phyloP scores from a whole-genome alignment of 2,329 filamentous ascomycete genomes.

The Cladobotryum protrusum region DNA sequence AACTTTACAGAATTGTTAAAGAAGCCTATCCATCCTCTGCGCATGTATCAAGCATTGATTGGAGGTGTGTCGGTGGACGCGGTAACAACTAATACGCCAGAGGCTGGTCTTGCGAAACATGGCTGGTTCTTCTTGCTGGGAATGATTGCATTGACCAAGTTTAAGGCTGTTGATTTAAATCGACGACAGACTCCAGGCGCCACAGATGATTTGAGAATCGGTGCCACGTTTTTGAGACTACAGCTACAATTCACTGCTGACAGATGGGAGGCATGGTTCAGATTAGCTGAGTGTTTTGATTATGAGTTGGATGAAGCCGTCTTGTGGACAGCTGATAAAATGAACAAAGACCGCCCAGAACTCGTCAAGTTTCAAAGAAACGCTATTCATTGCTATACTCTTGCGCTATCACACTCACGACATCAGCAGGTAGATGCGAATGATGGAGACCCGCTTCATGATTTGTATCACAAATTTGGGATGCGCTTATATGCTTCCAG shows the following conservation, averaged over 20 bases:
- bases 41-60: constrained; percentile 72
- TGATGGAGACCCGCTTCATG: constrained; percentile 49
- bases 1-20: constrained; percentile 77
- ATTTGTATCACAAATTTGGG: constrained; percentile 54
- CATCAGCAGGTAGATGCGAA: constrained; percentile 36
- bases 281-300: constrained; percentile 80
- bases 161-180: constrained; percentile 61
- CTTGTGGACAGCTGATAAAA: constrained; percentile 83
- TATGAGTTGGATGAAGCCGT: constrained; percentile 82
- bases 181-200: constrained; percentile 72
- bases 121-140: constrained; percentile 92
- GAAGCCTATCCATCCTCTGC: constrained; percentile 73
- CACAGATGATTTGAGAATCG: constrained; percentile 78
- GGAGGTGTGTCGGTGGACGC: constrained; percentile 71
- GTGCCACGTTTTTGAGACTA: constrained; percentile 70
- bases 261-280: constrained; percentile 87
- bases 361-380: constrained; percentile 69
- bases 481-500: constrained; percentile 58
- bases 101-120: constrained; percentile 67
- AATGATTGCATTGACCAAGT: constrained; percentile 82
- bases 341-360: constrained; percentile 75
- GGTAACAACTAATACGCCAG: constrained; percentile 59
- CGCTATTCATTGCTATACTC: constrained; percentile 73
- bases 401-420: constrained; percentile 52
- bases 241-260: constrained; percentile 78